Evolutionary conservation across 2,329 filamentous ascomycete species (phyloP).

Genomic region (Aspergillus quadricinctus): DNA sequence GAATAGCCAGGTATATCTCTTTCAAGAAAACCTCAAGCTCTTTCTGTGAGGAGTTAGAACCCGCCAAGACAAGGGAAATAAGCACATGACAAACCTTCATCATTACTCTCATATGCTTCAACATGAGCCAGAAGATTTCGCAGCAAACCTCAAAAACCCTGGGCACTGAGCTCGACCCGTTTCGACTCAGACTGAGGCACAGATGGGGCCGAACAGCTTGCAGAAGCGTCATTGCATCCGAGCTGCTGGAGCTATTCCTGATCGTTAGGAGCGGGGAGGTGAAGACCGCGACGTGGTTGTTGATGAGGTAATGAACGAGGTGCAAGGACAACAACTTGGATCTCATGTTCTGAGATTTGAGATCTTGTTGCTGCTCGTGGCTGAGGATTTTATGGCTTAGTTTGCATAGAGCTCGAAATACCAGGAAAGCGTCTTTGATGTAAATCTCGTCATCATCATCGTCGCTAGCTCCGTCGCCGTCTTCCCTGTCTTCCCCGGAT

Average conservation of each 20-base stretch:
- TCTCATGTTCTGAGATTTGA: slow-evolving; percentile 92
- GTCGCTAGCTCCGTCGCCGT: slow-evolving; percentile 42
- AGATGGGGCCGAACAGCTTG: slow-evolving; percentile 97
- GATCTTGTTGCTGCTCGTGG: slow-evolving; percentile 85
- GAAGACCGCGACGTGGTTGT: slow-evolving; percentile 89
- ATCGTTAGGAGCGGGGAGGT: slow-evolving; percentile 89
- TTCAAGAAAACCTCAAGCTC: slow-evolving; percentile 98
- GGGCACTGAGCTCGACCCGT: slow-evolving; percentile 88
- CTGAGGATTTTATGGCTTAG: slow-evolving; percentile 87
- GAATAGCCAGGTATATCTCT: slow-evolving; percentile 88
- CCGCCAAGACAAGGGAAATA: not conserved
- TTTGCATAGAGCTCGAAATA: slow-evolving; percentile 97
- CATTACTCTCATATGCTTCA: slow-evolving; percentile 86
- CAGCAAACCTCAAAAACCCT: slow-evolving; percentile 92
- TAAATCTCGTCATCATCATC: slow-evolving; percentile 90
- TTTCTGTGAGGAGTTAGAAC: slow-evolving; percentile 54
- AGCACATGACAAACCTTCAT: slow-evolving; percentile 66
- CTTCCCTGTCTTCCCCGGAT: slow-evolving; percentile 35
- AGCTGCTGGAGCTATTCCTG: slow-evolving; percentile 80
- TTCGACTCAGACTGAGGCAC: slow-evolving; percentile 88
- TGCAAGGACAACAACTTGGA: slow-evolving; percentile 94
- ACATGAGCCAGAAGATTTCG: slow-evolving; percentile 97
- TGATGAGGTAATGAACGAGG: slow-evolving; percentile 89
- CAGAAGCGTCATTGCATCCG: slow-evolving; percentile 77
- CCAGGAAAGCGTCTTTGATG: slow-evolving; percentile 92